Conservation (phyloP, 1,139 yeast species). For the Debaryomyces fabryi region DNA sequence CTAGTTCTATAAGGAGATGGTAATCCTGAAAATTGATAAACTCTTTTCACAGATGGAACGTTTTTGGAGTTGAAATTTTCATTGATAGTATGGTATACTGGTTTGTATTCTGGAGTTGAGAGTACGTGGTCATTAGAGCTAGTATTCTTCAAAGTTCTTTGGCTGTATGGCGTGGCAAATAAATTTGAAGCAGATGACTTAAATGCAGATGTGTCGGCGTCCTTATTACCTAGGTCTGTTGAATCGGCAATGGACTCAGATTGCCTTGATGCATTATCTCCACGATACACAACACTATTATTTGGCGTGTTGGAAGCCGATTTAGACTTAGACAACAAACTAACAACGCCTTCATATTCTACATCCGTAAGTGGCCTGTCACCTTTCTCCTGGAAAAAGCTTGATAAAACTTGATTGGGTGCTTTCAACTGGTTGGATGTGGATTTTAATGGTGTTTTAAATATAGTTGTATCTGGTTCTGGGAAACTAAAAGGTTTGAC, state of each 20-base stretch:
- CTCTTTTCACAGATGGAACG: constrained; percentile 46
- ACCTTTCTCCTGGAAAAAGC: constrained; percentile 78
- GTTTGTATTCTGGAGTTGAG: constrained; percentile 45
- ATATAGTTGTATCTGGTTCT: constrained; percentile 13
- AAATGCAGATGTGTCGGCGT: constrained; percentile 3
- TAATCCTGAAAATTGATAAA: constrained; percentile 63
- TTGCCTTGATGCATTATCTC: constrained; percentile 4
- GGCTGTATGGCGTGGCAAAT: constrained; percentile 25
- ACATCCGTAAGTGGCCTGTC: constrained; percentile 69
- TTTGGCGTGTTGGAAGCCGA: constrained; percentile 9
- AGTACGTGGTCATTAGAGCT: constrained; percentile 19
- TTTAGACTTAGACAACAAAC: constrained; percentile 45
- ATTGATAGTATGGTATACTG: constrained; percentile 37
- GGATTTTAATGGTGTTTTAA: constrained; percentile 12
- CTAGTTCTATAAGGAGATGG: constrained; percentile 69
- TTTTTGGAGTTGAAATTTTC: constrained; percentile 27
- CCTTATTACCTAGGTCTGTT: constrained; percentile 3
- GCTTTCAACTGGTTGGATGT: constrained; percentile 13
- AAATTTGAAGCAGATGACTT: constrained; percentile 10
- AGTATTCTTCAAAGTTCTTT: constrained; percentile 23
- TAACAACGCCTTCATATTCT: constrained; percentile 83
- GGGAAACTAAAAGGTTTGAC: constrained; percentile 17
- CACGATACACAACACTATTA: constrained; percentile 9
- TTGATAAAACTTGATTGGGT: constrained; percentile 64
- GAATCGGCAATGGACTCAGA: constrained; percentile 7